A percentile compares a stretch with the other conserved stretches of the same genome.
phyloP scores from a whole-genome alignment of 2,329 filamentous ascomycete genomes.

The Colletotrichum incanum region DNA sequence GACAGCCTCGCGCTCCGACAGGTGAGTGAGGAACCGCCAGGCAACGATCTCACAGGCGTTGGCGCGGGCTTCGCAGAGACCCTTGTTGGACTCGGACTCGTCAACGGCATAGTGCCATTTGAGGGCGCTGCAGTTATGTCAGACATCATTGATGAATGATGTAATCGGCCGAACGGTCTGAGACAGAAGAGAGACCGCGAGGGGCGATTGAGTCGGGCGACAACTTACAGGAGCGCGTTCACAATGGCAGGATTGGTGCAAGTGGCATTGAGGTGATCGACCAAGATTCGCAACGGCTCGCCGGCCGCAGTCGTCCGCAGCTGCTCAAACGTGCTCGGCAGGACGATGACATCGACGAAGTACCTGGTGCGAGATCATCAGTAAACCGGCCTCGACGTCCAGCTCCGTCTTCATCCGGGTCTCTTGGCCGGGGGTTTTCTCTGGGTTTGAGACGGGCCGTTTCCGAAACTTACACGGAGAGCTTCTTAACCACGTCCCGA shows the following conservation, averaged over 20 bases:
- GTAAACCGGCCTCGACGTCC: neutral
- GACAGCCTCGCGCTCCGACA: constrained; percentile 81
- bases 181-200: neutral
- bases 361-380: constrained; percentile 63
- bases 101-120: constrained; percentile 81
- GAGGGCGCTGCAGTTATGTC: constrained; percentile 70
- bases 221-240: constrained; percentile 79
- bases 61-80: constrained; percentile 78
- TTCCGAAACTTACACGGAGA: constrained; percentile 69
- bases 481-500: constrained; percentile 76
- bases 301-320: constrained; percentile 77
- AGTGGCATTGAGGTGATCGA: constrained; percentile 74
- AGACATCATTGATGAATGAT: neutral
- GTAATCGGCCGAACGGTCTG: neutral
- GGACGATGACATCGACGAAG: constrained; percentile 73
- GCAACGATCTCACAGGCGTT: constrained; percentile 86
- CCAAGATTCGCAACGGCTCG: constrained; percentile 69
- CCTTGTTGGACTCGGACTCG: constrained; percentile 69
- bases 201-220: neutral
- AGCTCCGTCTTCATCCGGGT: neutral
- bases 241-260: constrained; percentile 80
- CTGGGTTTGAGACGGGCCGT: neutral
- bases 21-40: constrained; percentile 81
- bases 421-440: neutral
- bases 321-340: constrained; percentile 82